Conservation (phyloP, 2,329 filamentous ascomycete genomes). For the Dothistroma septosporum region DNA sequence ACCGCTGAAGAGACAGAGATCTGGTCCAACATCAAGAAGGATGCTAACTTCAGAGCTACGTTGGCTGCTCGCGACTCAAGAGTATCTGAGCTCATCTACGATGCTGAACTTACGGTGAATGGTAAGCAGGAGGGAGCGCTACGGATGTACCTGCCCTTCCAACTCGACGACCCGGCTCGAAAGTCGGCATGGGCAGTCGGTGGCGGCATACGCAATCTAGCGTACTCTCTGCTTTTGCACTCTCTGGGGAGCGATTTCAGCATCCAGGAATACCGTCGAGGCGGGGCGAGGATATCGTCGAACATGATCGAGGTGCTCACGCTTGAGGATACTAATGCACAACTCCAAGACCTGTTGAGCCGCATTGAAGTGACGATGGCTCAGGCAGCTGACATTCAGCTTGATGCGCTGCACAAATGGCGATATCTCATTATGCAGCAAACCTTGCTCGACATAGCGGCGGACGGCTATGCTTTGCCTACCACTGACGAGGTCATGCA, state of each 20-base stretch:
- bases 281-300: conserved; percentile 29
- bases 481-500: conserved; percentile 16
- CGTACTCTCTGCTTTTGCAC: conserved; percentile 37
- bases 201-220: conserved; percentile 34
- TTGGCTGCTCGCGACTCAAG: conserved; percentile 14
- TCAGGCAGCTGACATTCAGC: conserved; percentile 1
- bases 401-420: conserved; percentile 16
- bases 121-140: conserved; percentile 25
- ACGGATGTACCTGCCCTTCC: conserved; percentile 61
- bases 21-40: conserved; percentile 7
- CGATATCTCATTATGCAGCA: conserved; percentile 21
- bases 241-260: conserved; percentile 6
- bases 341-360: conserved; percentile 1
- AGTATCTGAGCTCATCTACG: conserved; percentile 44
- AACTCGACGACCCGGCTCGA: conserved; percentile 49
- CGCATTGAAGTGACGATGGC: conserved; percentile 6
- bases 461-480: conserved; percentile 19
- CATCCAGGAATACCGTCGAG: conserved; percentile 40
- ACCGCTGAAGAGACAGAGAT: conserved; percentile 5
- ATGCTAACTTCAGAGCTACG: conserved; percentile 1
- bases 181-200: conserved; percentile 43
- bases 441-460: conserved; percentile 11
- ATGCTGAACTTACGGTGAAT: conserved; percentile 33
- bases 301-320: conserved; percentile 12
- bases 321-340: background rate